Conservation (phyloP, 257 asterid genomes). For the Solanum okadae region DNA sequence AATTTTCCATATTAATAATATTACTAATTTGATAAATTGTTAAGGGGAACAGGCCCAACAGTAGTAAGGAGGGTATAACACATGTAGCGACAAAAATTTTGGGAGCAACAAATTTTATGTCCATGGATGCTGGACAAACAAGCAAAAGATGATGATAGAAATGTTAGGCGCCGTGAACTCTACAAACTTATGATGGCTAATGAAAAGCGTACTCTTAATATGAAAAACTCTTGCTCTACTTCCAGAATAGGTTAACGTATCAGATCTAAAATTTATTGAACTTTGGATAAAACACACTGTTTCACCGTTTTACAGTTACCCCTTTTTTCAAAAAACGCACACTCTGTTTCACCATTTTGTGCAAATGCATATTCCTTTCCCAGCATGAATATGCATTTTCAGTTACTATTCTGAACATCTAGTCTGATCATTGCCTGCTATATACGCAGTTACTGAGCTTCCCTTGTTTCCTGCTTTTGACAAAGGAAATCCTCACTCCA, state of each 20-base stretch:
- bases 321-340: not conserved
- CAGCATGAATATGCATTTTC: not conserved
- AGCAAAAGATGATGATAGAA: not conserved
- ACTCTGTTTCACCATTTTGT: not conserved
- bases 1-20: not conserved
- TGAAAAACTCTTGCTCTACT: not conserved
- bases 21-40: not conserved
- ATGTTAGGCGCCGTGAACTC: not conserved
- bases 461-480: not conserved
- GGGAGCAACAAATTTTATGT: not conserved
- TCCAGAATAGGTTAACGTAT: not conserved
- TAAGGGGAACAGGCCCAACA: not conserved
- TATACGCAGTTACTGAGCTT: not conserved
- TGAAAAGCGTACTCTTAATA: not conserved
- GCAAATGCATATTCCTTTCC: not conserved
- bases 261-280: not conserved
- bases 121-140: not conserved
- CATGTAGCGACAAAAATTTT: not conserved
- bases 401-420: not conserved
- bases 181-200: not conserved
- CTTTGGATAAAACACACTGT: not conserved
- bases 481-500: not conserved
- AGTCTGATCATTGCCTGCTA: not conserved
- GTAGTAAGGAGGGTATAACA: not conserved
- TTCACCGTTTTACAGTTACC: not conserved